Conservation (phyloP, 768 basidiomycete species). For the Collybiopsis luxurians region DNA sequence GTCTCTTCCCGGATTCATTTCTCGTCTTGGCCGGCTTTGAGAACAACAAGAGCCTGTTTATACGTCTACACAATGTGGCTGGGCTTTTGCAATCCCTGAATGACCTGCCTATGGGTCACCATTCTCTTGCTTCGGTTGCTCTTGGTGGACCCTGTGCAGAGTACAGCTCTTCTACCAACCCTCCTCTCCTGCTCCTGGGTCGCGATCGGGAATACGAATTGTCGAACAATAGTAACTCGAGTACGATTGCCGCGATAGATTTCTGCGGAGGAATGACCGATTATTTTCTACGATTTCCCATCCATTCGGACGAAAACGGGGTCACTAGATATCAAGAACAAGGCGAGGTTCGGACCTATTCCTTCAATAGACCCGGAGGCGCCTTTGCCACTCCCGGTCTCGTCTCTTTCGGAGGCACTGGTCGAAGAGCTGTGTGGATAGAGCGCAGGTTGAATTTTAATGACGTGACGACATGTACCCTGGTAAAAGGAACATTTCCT, state of each 20-base stretch:
- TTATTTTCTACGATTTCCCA: constrained; percentile 17
- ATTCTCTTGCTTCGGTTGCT: neutral
- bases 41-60: constrained; percentile 22
- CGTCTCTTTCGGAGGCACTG: constrained; percentile 39
- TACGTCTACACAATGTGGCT: constrained; percentile 26
- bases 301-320: constrained; percentile 2
- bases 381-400: constrained; percentile 22
- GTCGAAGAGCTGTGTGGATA: constrained; percentile 51
- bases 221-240: neutral
- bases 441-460: constrained; percentile 44
- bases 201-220: neutral
- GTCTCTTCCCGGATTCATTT: constrained; percentile 26
- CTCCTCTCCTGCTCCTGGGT: neutral
- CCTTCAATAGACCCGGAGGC: constrained; percentile 22
- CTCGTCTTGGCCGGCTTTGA: constrained; percentile 27
- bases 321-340: neutral
- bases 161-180: neutral
- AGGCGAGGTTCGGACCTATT: constrained; percentile 11
- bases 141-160: neutral
- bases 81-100: neutral
- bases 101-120: neutral
- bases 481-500: constrained; percentile 52
- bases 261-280: neutral
- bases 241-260: neutral
- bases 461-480: constrained; percentile 23